Conservation (phyloP, 352 stramenopile species). For the Globisporangium viniferum region DNA sequence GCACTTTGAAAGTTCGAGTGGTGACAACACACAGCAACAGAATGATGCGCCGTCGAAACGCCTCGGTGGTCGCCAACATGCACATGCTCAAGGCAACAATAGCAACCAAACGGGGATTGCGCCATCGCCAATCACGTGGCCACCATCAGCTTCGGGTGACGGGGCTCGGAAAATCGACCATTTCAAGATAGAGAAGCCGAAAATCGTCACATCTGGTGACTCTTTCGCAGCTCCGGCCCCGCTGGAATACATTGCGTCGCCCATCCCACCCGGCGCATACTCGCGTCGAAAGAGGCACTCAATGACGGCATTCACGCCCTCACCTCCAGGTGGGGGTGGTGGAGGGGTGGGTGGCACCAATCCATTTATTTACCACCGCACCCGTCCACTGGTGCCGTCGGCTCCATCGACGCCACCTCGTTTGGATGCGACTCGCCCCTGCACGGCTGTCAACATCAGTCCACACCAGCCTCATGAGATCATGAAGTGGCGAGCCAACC, state of each 20-base stretch:
- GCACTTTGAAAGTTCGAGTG: constrained; percentile 19
- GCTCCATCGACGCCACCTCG: constrained; percentile 21
- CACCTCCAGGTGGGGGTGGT: constrained; percentile 13
- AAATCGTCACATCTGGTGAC: constrained; percentile 26
- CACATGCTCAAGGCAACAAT: not conserved
- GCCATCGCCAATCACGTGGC: constrained; percentile 12
- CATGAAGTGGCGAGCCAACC: constrained; percentile 20
- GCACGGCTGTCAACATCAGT: constrained; percentile 18
- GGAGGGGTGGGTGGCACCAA: constrained; percentile 8
- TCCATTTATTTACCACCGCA: constrained; percentile 24
- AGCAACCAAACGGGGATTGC: not conserved
- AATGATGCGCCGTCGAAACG: constrained; percentile 12
- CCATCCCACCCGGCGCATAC: constrained; percentile 30
- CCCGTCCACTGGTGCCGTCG: constrained; percentile 21
- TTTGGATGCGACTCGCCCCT: constrained; percentile 15
- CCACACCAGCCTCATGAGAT: constrained; percentile 21
- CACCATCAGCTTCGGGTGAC: not conserved
- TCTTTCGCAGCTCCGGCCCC: constrained; percentile 18
- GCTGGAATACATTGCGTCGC: constrained; percentile 61
- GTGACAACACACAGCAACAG: not conserved
- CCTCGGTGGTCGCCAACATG: constrained; percentile 3
- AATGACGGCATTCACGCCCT: constrained; percentile 29
- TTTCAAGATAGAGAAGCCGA: constrained; percentile 10
- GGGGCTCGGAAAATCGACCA: not conserved
- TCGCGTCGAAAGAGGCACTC: constrained; percentile 53